Evolutionary conservation across 768 basidiomycete species (phyloP).

Genomic region (Agrocybe pediades): DNA sequence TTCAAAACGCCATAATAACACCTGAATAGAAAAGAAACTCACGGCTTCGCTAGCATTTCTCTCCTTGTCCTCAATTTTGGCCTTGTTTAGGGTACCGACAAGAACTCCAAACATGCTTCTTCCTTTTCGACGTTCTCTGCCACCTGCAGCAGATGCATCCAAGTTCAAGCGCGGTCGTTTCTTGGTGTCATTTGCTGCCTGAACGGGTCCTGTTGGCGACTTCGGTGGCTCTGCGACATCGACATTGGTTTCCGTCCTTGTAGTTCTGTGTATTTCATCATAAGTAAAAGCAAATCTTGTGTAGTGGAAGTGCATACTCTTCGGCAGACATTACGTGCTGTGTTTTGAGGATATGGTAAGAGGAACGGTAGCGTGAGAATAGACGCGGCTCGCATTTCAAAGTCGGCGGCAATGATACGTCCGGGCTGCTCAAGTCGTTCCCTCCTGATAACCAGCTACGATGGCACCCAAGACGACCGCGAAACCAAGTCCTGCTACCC

Average conservation of each 20-base stretch:
- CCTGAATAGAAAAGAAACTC: conserved; percentile 21
- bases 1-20: not conserved
- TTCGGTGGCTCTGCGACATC: conserved; percentile 32
- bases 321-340: conserved; percentile 48
- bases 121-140: conserved; percentile 76
- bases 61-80: conserved; percentile 85
- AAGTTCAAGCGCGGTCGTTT: conserved; percentile 79
- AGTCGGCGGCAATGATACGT: not conserved
- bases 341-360: conserved; percentile 15
- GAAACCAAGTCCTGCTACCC: conserved; percentile 8
- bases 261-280: conserved; percentile 13
- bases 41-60: conserved; percentile 86
- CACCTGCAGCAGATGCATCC: conserved; percentile 37
- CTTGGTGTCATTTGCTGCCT: conserved; percentile 46
- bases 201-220: conserved; percentile 47
- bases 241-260: conserved; percentile 30
- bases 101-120: conserved; percentile 88
- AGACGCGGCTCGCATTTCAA: not conserved
- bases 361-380: conserved; percentile 35
- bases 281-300: too few relatives aligned
- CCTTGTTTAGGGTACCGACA: conserved; percentile 83
- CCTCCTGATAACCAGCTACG: conserved; percentile 11
- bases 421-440: not conserved
- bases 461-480: conserved; percentile 22
- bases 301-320: conserved; percentile 39